Base-by-base conservation (phyloP, 176 grass and related monocot genomes). In the Eragrostis nindensis region DNA sequence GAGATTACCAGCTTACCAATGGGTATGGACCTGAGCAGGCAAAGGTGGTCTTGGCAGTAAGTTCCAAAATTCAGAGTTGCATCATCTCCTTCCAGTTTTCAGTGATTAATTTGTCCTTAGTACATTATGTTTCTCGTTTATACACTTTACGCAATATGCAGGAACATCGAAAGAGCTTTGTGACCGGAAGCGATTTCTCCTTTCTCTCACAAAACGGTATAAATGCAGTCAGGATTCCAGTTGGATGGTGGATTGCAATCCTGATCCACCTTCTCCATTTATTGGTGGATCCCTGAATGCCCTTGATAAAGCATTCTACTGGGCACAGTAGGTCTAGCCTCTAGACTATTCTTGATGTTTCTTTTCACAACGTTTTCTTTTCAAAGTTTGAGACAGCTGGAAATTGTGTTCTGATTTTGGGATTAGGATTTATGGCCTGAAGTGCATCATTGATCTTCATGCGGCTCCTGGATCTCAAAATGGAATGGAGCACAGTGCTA, bases 181-280 rank as follows among this genome's bases (percentile, higher is more conserved):
- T 97, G 57, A 94, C 87, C 48, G 86, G 85, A 79, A 85, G 74
- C 8, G 91, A 97, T 78, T 97, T 97, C 77, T 81, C 73, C 61
- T 82, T 92, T 43, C 83, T 97, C 9, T 88, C 85, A 19, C 83
- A 22, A 59, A 89, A 75, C 22, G 66, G 69, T 80, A 94, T 97
- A 83, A 97, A 97, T 87, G 83, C 94, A 59, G 87, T 97, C 16
- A 91, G 94, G 54, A 94, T 97, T 88, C 94, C 94, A 59, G 89
- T 97, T 61, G 94, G 94, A 81, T 97, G 94, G 94, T 97, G 89
- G 94, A 94, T 97, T 84, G 87, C 89, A 44, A 97, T 89, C 94
- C 89, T 66, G 66, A 94, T 76, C 91, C 94, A 71, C 91, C 91
- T 40, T 67, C 87, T 83, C 91, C 94, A 72, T 97, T 97, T 76